Evolutionary conservation across 495 filamentous ascomycete species (phyloP).

Genomic region (Penicillium verhagenii): DNA sequence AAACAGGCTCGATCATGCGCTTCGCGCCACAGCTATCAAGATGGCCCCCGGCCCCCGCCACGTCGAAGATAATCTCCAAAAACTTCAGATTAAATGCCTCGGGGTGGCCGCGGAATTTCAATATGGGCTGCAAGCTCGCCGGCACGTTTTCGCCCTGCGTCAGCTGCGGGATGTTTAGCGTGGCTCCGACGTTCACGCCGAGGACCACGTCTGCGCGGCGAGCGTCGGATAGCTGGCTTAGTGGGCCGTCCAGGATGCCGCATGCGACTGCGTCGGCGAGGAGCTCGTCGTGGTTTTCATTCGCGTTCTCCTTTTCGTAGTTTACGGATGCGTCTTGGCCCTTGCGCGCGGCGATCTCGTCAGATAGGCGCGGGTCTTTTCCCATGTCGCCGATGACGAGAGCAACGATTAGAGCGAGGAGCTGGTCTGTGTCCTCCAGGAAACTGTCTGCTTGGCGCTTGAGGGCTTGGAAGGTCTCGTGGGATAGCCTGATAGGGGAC

Average conservation of each 20-base stretch:
- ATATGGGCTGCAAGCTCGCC: slow-evolving; percentile 20
- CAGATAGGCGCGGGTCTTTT: slow-evolving; percentile 33
- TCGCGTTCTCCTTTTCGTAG: no score
- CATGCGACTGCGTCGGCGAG: slow-evolving; percentile 27
- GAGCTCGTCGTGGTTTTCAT: slow-evolving; percentile 28
- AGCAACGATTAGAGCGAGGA: slow-evolving; percentile 31
- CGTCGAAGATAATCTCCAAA: slow-evolving; percentile 34
- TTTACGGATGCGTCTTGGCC: slow-evolving; percentile 8
- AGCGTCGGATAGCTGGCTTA: slow-evolving; percentile 11
- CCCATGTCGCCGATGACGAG: slow-evolving; percentile 42
- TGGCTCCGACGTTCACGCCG: slow-evolving; percentile 39
- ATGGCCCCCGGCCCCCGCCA: slow-evolving; percentile 38
- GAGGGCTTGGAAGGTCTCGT: slow-evolving; percentile 7
- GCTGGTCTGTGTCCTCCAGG: slow-evolving; percentile 5
- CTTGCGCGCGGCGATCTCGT: slow-evolving; percentile 2
- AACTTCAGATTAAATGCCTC: slow-evolving; percentile 32
- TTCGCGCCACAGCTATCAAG: slow-evolving; percentile 27
- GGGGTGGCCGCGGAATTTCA: slow-evolving; percentile 13
- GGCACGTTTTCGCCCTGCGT: slow-evolving; percentile 36
- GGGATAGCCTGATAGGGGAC: not conserved
- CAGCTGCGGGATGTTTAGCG: slow-evolving; percentile 38
- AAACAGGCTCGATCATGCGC: slow-evolving; percentile 34
- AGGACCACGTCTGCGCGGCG: slow-evolving; percentile 29
- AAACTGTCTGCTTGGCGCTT: not conserved
- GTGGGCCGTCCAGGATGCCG: slow-evolving; percentile 17